Percentiles rank a stretch among this genome's conserved stretches.
Conservation (phyloP, 2,329 filamentous ascomycete species). For the Chaetomiaceae sp. region DNA sequence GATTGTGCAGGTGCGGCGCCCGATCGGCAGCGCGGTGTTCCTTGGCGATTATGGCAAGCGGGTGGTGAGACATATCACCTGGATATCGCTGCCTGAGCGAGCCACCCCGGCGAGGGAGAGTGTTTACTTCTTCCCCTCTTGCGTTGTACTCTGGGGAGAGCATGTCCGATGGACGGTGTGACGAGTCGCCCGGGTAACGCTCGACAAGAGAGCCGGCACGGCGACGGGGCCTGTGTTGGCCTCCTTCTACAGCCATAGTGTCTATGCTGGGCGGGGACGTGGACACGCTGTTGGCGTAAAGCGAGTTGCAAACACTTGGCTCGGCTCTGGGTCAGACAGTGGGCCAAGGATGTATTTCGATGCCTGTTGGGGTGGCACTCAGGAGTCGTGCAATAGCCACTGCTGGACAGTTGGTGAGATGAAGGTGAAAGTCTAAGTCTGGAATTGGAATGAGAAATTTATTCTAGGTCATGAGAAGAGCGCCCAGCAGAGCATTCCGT, state of each 20-base stretch:
- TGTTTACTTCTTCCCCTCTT: conserved; percentile 8
- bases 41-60: conserved; percentile 60
- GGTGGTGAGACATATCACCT: conserved; percentile 60
- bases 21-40: conserved; percentile 63
- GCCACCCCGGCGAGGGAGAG: conserved; percentile 25
- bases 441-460: background rate
- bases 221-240: conserved; percentile 13
- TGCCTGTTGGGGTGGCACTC: conserved; percentile 46
- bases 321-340: conserved; percentile 62
- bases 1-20: conserved; percentile 60
- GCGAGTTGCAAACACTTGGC: conserved; percentile 52
- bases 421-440: too few species aligned
- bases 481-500: too few species aligned
- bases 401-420: background rate
- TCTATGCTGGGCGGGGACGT: conserved; percentile 17
- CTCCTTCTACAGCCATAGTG: conserved; percentile 28
- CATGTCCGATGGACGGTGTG: conserved; percentile 60
- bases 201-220: conserved; percentile 44
- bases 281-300: conserved; percentile 25
- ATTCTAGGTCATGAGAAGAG: too few species aligned
- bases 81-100: conserved; percentile 57
- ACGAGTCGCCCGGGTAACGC: conserved; percentile 58
- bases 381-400: background rate
- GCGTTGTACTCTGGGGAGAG: conserved; percentile 50
- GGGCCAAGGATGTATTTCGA: conserved; percentile 64